Evolutionary conservation across 2,329 filamentous ascomycete genomes (phyloP), one percentile per base, ranked within the genome.

Genomic region (Pseudonectria foliicola): DNA sequence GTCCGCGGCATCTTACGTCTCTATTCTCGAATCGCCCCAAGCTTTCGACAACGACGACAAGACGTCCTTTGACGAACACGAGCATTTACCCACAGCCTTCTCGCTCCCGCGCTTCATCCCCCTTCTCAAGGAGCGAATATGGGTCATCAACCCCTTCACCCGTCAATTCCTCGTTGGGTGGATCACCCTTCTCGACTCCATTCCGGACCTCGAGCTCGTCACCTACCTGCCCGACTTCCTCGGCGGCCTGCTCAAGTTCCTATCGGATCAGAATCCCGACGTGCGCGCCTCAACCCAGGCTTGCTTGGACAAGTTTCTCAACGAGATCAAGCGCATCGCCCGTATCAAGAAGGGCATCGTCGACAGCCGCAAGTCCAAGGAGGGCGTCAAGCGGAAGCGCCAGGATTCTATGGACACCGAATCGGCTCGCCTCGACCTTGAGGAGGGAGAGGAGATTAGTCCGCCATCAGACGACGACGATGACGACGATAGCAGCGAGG

Each of bases 101-200:
- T 96, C 89, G 5, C 75, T 98, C 13, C 77, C 81, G 13, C 79
- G 79, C 15, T 98, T 98, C 59, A 92, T 98, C 33, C 92, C 93
- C 1, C 71, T 98, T 11, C 74, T 98, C 13, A 87, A 93, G 59
- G 90, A 98, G 56, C 80, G 92, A 33, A 95, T 98, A 39, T 85
- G 85, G 62, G 90, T 95, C 18, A 76, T 94, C 40, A 95, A 94
- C 52, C 89, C 93, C 0, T 96, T 93, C 56, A 95, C 90, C 4
- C 75, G 92, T 33, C 94, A 86, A 11, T 98, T 98, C 52, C 71
- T 98, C 11, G 92, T 98, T 3, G 88, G 87, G 23, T 98, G 92
- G 92, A 86, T 98, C 39, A 93, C 84, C 4, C 64, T 98, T 12
- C 71, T 98, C 13, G 92, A 98, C 59, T 95, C 89, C 1, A 96